Base-by-base conservation (phyloP, 495 filamentous ascomycete genomes). In the Pseudevernia furfuracea region DNA sequence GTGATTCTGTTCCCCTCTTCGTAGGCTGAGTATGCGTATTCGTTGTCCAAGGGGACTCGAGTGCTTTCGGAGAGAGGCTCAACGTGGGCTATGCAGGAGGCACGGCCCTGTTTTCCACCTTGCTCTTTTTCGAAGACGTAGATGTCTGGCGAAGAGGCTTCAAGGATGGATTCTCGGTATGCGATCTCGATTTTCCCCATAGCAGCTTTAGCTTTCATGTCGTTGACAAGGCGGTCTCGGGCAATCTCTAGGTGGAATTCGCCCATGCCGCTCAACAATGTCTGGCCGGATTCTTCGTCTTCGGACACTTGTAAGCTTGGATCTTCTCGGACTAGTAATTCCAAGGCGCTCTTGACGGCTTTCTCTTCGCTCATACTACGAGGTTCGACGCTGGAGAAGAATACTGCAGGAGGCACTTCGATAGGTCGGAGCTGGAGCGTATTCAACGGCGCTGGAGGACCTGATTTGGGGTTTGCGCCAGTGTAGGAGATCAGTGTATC, bases 221-320 rank as follows among this genome's bases (percentile, higher is more conserved):
- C 90, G 43, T 88, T 87, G 60, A 93, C 82, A 10, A 99, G 84
- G 28, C 93, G 82, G 74, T 97, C 91, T 36, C 87, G 80, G 5
- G 95, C 92, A 43, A 99, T 94, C 68, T 99, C 95, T 4, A 99
- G 84, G 73, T 99, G 95, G n/a, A 99, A 83, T 60, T 96, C 90
- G 4, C 95, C 95, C 95, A 99, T 99, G 15, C 95, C 95, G 44
- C 89, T 90, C 2, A 99, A 79, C 12, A 96, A 86, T 23, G 92
- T 96, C 68, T 96, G 93, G 2, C 92, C 94, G 0, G 90, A 91
- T 71, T 97, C 95, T 68, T 92, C 87, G 70, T 97, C 91, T 28
- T 88, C 76, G 56, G 78, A 87, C 71, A 96, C 85, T 32, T 92
- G 84, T n/a, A 99, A 76, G 73, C 90, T 96, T 25, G 95, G 95